Base-by-base conservation (phyloP, 2,329 filamentous ascomycete species). In the Beauveria bassiana region DNA sequence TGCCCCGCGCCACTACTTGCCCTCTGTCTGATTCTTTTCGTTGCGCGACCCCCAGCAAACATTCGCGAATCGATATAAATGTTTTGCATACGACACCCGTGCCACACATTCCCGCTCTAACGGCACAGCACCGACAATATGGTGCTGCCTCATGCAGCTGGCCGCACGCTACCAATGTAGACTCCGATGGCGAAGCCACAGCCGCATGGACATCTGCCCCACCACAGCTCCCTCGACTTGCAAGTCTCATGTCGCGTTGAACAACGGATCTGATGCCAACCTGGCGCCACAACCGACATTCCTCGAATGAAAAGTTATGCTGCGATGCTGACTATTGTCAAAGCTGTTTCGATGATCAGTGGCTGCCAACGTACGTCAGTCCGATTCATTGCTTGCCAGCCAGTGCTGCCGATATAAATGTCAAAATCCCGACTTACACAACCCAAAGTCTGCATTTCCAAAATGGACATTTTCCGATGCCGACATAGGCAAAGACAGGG, bases 11-110 rank as follows among this genome's bases (percentile, higher is more conserved):
- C 10, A 10, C 9, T 12, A 12, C 12, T 34, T 12, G 9, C 31
- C 10, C 31, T 34, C 7, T 10, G 14, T 8, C 16, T n/a, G 16
- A 26, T n/a, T 5, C n/a, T 24, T 31, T 57, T 20, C 45, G 45
- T 31, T 47, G 43, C 45, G 45, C 31, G 20, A 42, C 22, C 42
- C 54, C 28, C 45, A 28, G 45, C 55, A 58, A 58, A 58, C 55
- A 58, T 50, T 49, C 55, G 55, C 55, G 45, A 49, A 47, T 58
- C 55, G 31, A 50, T 42, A 58, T 42, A 18, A 58, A 16, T 58
- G 54, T 49, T 58, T 58, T 58, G 31, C 45, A 42, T 42, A 28
- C n/a, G 18, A 24, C 22, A 42, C 31, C 20, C 31, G 20, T 58
- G 20, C 31, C 45, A 50, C 46, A 20, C 55, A 40, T 40, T 20